Percentiles rank a stretch among this genome's conserved stretches.
Evolutionary conservation across 441 rosid species (phyloP).

Genomic region (Pelargonium cotyledonis): DNA sequence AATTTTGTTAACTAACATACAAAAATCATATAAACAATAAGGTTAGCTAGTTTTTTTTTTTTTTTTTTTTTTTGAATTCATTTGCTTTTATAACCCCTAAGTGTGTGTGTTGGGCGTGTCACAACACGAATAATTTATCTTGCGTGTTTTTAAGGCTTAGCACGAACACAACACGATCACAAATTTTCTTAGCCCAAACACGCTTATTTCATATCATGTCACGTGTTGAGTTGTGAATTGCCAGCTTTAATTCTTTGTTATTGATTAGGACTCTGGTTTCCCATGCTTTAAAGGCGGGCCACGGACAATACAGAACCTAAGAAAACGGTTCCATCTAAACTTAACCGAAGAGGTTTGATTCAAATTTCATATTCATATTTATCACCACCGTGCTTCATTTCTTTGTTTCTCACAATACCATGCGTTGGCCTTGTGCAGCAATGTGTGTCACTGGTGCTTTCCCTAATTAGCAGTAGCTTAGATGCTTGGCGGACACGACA

Average conservation of each 20-base stretch:
- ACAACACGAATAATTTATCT: too few relatives aligned
- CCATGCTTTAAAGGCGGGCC: conserved; percentile 98
- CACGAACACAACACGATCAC: too few relatives aligned
- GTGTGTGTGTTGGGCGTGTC: too few relatives aligned
- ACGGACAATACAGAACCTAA: conserved; percentile 75
- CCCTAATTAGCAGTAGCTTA: conserved; percentile 89
- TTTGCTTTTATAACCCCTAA: too few relatives aligned
- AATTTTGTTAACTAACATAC: too few relatives aligned
- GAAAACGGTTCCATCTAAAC: conserved; percentile 84
- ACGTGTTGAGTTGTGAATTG: too few relatives aligned
- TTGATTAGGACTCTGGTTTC: conserved; percentile 78
- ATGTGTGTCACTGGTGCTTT: conserved; percentile 91
- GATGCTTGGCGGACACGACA: conserved; percentile 99
- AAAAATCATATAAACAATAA: too few relatives aligned
- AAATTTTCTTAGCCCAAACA: too few relatives aligned
- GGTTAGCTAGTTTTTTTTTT: too few relatives aligned
- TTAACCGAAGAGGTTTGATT: conserved; percentile 81
- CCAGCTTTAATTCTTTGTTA: not conserved
- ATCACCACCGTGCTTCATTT: conserved; percentile 3
- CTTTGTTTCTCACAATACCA: conserved; percentile 13
- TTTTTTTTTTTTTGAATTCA: too few relatives aligned
- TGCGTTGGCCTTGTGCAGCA: conserved; percentile 52
- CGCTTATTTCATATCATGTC: too few relatives aligned
- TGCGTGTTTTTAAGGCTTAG: too few relatives aligned
- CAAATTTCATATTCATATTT: conserved; percentile 9